Evolutionary conservation across 331 rosid genomes (phyloP), one percentile per base, ranked within the genome.

Genomic region (Telfairia occidentalis): DNA sequence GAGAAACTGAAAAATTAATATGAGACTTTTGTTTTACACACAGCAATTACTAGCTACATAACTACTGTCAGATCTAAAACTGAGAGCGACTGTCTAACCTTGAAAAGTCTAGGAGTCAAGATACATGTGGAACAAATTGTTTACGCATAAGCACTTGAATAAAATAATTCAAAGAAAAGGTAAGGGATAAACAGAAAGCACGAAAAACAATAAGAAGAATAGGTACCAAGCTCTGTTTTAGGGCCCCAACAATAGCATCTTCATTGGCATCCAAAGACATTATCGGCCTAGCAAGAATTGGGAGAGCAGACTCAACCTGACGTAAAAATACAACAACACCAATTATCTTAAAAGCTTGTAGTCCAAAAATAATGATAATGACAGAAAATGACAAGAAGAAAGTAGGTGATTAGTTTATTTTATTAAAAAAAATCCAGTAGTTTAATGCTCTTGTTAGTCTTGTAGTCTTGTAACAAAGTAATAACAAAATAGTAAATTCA

Each of bases 231-330:
- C 97, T 88, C 85, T 88, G 99, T 84, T 95, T 95, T 83, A 95
- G 97, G 40, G 92, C 87, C 64, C 96, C 97, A 73, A 95, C 79
- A 71, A 95, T 78, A 66, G 96, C 96, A 89, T 95, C 99, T 86
- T 95, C 99, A 85, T 86, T 95, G 79, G 96, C 97, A 87, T 95
- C 97, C 73, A 95, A 83, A 75, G 99, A 95, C 99, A 95, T 95
- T 59, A 95, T 92, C 3, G 99, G 99, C 88, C 97, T 92, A 18
- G 97, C 96, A 78, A 95, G 82, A 78, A 87, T 87, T 65, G 99
- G 97, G 78, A 95, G 96, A 73, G 93, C 99, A 70, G 99, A 92
- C 87, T 95, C 99, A 87, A 95, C 90, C 99, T 95, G 80, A 49
- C 37, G 77, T 77, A 50, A 30, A 79, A 78, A 80, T 37, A 54